Conservation (phyloP, 1,139 yeast genomes). For the Diutina sp. region DNA sequence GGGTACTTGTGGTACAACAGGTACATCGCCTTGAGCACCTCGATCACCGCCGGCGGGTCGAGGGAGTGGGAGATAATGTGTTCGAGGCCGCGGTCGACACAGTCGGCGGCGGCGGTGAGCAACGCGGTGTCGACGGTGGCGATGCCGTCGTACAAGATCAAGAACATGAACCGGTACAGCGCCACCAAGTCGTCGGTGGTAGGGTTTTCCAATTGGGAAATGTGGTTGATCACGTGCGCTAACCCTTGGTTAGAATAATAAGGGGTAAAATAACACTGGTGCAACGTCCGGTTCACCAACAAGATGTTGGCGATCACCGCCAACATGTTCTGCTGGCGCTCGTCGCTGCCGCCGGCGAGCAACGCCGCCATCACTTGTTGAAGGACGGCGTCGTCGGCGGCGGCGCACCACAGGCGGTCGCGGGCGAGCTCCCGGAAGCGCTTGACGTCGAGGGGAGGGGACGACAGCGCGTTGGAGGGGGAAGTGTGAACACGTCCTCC, state of each 20-base stretch:
- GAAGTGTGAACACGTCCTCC: too few species aligned
- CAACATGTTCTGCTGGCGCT: not conserved
- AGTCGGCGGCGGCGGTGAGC: not conserved
- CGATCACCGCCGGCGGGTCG: conserved; percentile 1
- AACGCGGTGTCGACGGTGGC: not conserved
- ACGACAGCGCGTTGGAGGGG: not conserved
- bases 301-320: not conserved
- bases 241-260: not conserved
- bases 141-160: not conserved
- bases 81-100: not conserved
- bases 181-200: not conserved
- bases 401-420: not conserved
- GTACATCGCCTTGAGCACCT: not conserved
- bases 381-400: not conserved
- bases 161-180: not conserved
- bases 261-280: not conserved
- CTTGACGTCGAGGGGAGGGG: not conserved
- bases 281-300: not conserved
- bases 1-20: not conserved
- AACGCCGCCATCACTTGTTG: not conserved
- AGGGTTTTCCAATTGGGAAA: not conserved
- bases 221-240: not conserved
- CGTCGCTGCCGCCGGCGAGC: not conserved
- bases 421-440: not conserved
- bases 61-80: not conserved